Percentiles rank a stretch among this genome's conserved stretches.
Evolutionary conservation across 2,329 filamentous ascomycete species (phyloP).

Genomic region (Fusarium protoensiforme): DNA sequence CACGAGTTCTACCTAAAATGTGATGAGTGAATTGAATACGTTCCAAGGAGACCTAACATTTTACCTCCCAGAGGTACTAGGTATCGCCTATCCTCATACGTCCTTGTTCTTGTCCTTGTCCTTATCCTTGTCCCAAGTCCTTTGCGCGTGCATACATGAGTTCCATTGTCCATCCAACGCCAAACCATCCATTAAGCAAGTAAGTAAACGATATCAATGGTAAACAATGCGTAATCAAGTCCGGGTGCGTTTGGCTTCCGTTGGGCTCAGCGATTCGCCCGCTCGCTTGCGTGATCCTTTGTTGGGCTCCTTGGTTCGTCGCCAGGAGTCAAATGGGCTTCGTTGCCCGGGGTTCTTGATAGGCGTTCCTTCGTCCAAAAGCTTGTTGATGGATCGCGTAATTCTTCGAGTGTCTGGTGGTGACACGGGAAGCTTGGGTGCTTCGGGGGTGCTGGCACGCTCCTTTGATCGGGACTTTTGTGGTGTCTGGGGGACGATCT

Average conservation of each 20-base stretch:
- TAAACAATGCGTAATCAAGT: slow-evolving; percentile 37
- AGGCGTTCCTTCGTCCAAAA: slow-evolving; percentile 55
- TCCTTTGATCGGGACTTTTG: slow-evolving; percentile 44
- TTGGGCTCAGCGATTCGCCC: slow-evolving; percentile 46
- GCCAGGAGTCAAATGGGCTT: slow-evolving; percentile 76
- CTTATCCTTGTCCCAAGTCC: not conserved
- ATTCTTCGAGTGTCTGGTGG: slow-evolving; percentile 71
- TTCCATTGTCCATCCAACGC: slow-evolving; percentile 38
- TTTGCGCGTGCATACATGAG: slow-evolving; percentile 23
- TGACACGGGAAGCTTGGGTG: slow-evolving; percentile 67
- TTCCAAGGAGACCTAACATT: slow-evolving; percentile 25
- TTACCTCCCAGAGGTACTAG: slow-evolving; percentile 20
- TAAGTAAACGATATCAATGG: slow-evolving; percentile 29
- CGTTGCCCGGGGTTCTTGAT: slow-evolving; percentile 53
- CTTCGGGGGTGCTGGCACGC: slow-evolving; percentile 60
- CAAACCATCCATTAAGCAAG: slow-evolving; percentile 34
- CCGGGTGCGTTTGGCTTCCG: slow-evolving; percentile 51
- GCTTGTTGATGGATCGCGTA: slow-evolving; percentile 67
- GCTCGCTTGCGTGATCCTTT: slow-evolving; percentile 57
- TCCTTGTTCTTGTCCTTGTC: not conserved
- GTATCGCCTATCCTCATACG: slow-evolving; percentile 24
- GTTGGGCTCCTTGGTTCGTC: slow-evolving; percentile 67
- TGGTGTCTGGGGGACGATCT: slow-evolving; percentile 50
- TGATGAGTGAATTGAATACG: slow-evolving; percentile 30
- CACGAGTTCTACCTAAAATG: slow-evolving; percentile 37